Conservation (phyloP, 1,139 yeast genomes). For the Scheffersomyces illinoinensis region DNA sequence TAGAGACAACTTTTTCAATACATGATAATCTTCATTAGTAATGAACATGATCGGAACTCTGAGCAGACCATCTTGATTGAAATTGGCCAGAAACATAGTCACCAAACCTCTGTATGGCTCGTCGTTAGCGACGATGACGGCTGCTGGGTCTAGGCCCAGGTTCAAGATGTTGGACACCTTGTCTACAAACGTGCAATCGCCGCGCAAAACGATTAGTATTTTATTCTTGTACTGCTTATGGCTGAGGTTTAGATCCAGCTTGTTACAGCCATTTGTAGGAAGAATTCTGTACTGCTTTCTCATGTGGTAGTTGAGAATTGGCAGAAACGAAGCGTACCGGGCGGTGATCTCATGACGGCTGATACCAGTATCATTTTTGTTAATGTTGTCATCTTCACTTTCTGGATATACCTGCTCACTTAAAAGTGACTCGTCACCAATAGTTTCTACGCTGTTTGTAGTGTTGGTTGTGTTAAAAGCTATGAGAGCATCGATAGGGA, state of each 20-base stretch:
- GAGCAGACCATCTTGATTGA: conserved; percentile 39
- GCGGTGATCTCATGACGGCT: conserved; percentile 29
- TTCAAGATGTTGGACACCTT: conserved; percentile 35
- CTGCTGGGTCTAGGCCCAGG: conserved; percentile 31
- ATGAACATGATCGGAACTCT: conserved; percentile 40
- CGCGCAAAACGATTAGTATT: conserved; percentile 37
- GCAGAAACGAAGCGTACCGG: conserved; percentile 47
- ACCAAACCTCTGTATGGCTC: conserved; percentile 40
- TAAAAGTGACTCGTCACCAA: neutral
- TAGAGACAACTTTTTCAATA: conserved; percentile 14
- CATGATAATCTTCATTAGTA: conserved; percentile 36
- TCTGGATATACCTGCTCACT: neutral
- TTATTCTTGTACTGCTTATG: conserved; percentile 20
- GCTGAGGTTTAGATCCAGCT: conserved; percentile 10
- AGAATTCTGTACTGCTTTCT: conserved; percentile 26
- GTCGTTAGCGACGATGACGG: conserved; percentile 43
- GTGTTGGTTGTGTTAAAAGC: conserved; percentile 26
- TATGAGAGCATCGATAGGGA: conserved; percentile 43
- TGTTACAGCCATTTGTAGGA: conserved; percentile 31
- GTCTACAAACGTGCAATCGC: conserved; percentile 45
- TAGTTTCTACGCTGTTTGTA: neutral
- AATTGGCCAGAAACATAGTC: conserved; percentile 45
- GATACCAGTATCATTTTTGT: neutral
- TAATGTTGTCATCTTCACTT: conserved; percentile 6
- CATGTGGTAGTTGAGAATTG: conserved; percentile 28